Base-by-base conservation (phyloP, 768 basidiomycete species). In the Suillus tomentosus region DNA sequence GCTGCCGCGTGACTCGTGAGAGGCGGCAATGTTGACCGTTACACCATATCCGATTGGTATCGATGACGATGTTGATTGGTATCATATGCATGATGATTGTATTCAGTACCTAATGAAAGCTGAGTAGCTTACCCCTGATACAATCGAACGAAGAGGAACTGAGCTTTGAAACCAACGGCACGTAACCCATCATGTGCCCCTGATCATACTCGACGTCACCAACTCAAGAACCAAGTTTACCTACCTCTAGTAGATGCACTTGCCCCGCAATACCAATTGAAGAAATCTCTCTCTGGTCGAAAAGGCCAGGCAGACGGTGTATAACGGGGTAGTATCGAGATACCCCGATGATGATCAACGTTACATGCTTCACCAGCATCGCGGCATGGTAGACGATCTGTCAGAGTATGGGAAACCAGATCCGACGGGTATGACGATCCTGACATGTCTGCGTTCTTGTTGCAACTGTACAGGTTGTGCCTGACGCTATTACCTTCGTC, bases 21-120 rank as follows among this genome's bases (percentile, higher is more conserved):
- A 85, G 84, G 84, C 84, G 83, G 84, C 79, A 84, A 85, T 84
- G 84, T 83, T 85, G 82, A 82, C 84, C 84, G 75, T 85, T 85
- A 85, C 84, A 85, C 84, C 83, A 84, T 85, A 86, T 77, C 82
- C 78, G 78, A 75, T 40, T 58, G 15, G 0, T 15, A 6, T 13
- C 3, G 2, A 31, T 5, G 31, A 5, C 31, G 5, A 31, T 5
- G 31, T 31, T 5, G 31, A 31, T 31, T 31, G 31, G 1, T 5
- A 31, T 31, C 5, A 6, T 31, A 31, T 31, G 31, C 31, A 31
- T 31, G 0, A 31, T 31, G 31, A 6, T 31, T 31, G 31, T 6
- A 6, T 31, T 31, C 31, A 6, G 31, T 31, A 31, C 31, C 2
- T 31, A 31, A 31, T 6, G 31, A 31, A 31, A 31, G 31, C 31